Base-by-base conservation (phyloP, 768 basidiomycete species). In the Imleria badia region DNA sequence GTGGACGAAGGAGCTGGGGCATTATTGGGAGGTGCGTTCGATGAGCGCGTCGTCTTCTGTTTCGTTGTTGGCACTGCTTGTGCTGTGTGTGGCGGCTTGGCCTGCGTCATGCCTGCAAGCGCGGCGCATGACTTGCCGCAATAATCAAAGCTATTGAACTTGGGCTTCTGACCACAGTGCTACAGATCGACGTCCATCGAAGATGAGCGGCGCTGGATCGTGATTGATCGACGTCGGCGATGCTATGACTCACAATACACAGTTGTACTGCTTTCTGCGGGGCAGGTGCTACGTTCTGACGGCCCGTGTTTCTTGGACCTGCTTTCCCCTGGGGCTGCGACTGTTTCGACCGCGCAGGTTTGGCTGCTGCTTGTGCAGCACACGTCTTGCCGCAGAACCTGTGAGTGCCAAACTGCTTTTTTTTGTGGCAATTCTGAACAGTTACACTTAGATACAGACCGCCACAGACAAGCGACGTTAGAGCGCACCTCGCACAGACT, bases 71-170 rank as follows among this genome's bases (percentile, higher is more conserved):
- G 6, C 26, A 30, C 40, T 42, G 48, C 55, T 36, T 69, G 60
- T 2, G 47, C 30, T 40, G 55, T 34, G 13, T 59, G 42, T 48
- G 47, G 65, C 48, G 47, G 65, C 48, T 59, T 66, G 39, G 45
- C 41, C 33, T 55, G 69, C 13, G 38, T 48, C 12, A 70, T 62
- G 30, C 68, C 70, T 6, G 82, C 83, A n/a, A 73, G 60, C 1
- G 77, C 71, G 11, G 83, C 84, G 64, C 86, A 86, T 38, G 78
- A 80, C 76, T 83, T 85, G 42, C 84, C 80, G 55, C 86, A 87
- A 65, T 77, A 86, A 49, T 85, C 79, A 62, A 81, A 82, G 59
- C 74, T 75, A 52, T 73, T 78, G 71, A 77, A 82, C 68, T 83
- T 87, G 12, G 83, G 81, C 58, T 81, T 84, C 70, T 80, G 79